Percentiles rank a stretch among this genome's conserved stretches.
Conservation (phyloP, 345 rosid species). For the Moricandia arvensis region DNA sequence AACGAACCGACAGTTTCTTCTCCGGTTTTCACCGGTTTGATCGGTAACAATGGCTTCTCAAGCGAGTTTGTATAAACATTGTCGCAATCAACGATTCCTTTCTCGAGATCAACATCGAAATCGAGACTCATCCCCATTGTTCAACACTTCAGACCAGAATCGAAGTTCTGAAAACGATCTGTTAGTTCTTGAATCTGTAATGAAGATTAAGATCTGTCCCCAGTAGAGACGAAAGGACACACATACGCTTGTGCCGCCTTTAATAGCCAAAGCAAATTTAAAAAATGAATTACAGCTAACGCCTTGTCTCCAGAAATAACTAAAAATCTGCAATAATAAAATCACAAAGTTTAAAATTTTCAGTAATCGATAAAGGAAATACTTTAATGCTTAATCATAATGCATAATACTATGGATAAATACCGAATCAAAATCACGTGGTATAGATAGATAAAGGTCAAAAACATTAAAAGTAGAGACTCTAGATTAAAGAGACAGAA, state of each 20-base stretch:
- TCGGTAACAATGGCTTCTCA: conserved; percentile 29
- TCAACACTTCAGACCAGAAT: conserved; percentile 3
- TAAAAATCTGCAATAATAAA: conserved; percentile 26
- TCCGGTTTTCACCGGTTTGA: conserved; percentile 32
- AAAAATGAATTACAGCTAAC: conserved; percentile 34
- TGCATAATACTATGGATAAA: conserved; percentile 24
- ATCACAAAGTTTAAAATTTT: neutral
- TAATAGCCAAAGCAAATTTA: conserved; percentile 24
- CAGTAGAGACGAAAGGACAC: conserved; percentile 19
- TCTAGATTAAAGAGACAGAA: conserved; percentile 5
- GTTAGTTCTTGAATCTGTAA: conserved; percentile 7
- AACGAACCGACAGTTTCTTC: conserved; percentile 39
- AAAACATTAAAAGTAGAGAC: neutral
- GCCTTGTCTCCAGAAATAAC: conserved; percentile 14
- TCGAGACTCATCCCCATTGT: conserved; percentile 36
- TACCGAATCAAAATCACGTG: conserved; percentile 39
- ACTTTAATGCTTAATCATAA: conserved; percentile 18
- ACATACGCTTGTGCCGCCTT: conserved; percentile 16
- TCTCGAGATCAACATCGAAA: conserved; percentile 70
- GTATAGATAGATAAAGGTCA: neutral
- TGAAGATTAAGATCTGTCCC: conserved; percentile 29
- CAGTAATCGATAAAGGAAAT: conserved; percentile 1
- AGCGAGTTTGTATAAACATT: conserved; percentile 37
- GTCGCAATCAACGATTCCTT: conserved; percentile 42
- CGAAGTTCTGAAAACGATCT: conserved; percentile 18